phyloP scores from a whole-genome alignment of 805 yeast species.

The Suhomyces xylopsoci region DNA sequence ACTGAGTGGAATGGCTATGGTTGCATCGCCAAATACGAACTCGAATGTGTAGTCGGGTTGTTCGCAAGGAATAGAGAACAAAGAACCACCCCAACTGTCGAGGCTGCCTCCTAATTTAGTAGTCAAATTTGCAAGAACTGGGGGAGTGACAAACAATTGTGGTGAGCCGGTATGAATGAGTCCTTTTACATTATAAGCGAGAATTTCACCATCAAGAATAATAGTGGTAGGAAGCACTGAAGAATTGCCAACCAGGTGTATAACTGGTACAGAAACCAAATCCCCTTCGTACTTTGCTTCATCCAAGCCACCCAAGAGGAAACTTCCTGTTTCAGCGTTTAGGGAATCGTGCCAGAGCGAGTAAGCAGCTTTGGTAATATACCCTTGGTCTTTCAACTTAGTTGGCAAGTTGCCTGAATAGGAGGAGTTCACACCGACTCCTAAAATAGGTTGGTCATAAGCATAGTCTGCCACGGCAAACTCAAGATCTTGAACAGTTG shows the following conservation, averaged over 20 bases:
- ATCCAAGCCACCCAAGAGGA: neutral
- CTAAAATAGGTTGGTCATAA: neutral
- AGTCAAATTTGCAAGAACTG: too few relatives aligned
- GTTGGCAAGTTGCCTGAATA: neutral
- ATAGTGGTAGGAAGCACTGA: neutral
- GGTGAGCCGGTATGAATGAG: neutral
- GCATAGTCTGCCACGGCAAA: neutral
- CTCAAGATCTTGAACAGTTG: neutral
- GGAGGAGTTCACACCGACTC: neutral
- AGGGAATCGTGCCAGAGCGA: neutral
- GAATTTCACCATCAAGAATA: neutral
- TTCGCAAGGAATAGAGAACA: neutral
- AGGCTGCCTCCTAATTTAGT: neutral
- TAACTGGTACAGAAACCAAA: neutral
- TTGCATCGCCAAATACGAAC: neutral
- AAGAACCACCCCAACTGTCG: neutral
- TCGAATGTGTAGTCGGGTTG: neutral
- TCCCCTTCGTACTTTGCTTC: neutral
- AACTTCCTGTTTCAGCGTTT: neutral
- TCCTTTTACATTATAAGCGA: neutral
- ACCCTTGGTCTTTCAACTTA: neutral
- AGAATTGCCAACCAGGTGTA: too few relatives aligned
- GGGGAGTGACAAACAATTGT: neutral
- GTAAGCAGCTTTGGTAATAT: neutral
- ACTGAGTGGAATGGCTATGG: neutral